Evolutionary conservation across 371 early-diverging fungal species (phyloP).

Genomic region (Mortierella sp.): DNA sequence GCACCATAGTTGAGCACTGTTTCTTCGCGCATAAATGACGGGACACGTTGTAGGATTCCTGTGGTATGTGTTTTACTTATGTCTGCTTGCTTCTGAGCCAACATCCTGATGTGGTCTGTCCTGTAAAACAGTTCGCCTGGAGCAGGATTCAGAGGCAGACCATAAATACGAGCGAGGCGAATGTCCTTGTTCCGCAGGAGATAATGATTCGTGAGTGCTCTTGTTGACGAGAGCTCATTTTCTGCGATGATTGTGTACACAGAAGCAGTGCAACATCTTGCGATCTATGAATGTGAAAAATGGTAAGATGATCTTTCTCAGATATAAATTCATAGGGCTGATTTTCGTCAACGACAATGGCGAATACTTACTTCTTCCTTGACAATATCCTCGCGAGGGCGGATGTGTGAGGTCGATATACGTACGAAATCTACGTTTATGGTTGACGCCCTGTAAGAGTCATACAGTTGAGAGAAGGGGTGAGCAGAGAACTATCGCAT

Average conservation of each 20-base stretch:
- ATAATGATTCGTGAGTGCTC: conserved; percentile 33
- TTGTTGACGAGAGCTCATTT: conserved; percentile 21
- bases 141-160: not conserved
- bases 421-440: conserved; percentile 45
- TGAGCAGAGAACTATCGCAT: not conserved
- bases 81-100: not conserved
- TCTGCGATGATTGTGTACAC: conserved; percentile 21
- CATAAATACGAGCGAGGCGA: conserved; percentile 18
- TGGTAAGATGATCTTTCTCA: not conserved
- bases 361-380: conserved; percentile 16
- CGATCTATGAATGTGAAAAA: conserved; percentile 19
- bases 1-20: conserved; percentile 12
- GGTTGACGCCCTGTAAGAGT: conserved; percentile 10
- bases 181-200: conserved; percentile 28
- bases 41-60: conserved; percentile 7
- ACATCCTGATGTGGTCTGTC: conserved; percentile 19
- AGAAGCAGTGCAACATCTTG: conserved; percentile 33
- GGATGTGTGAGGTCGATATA: conserved; percentile 9
- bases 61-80: not conserved
- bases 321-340: not conserved
- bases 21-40: not conserved
- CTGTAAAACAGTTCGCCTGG: conserved; percentile 21
- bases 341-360: not conserved
- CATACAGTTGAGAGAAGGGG: not conserved
- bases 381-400: not conserved